Evolutionary conservation across 139 green algal species (phyloP), one percentile per base, ranked within the genome.

Genomic region (Zygnema circumcarinatum): DNA sequence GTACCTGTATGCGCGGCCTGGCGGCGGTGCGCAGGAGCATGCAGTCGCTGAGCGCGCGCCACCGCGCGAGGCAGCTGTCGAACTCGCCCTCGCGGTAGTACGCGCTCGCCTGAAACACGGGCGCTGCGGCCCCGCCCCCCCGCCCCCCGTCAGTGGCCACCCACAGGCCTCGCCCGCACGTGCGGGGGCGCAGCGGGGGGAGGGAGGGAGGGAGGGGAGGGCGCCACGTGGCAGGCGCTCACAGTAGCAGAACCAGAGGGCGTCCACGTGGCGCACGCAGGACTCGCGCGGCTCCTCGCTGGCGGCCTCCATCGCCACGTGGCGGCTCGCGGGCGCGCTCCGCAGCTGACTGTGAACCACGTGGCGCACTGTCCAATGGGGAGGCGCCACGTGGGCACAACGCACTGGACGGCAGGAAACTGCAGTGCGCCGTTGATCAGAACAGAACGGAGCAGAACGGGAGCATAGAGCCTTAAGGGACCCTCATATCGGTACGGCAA

Each of bases 1-100:
- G n/a, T n/a, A 84, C 76, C 22, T 33, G 31, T 3, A 84, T 56
- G 20, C 36, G 2, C 32, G 76, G 39, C 32, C 33, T 35, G 33
- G 76, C 76, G 0, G 76, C 76, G 35, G 76, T 84, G 38, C 76
- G 38, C 33, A 84, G 76, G 21, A 84, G 76, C 80, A 86, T 86
- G 80, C 80, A 86, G 31, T 79, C 53, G 22, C 52, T 52, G 1
- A 86, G 53, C 36, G 35, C 0, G 38, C 53, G 31, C 80, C 80
- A 86, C 40, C 38, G 35, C 22, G 25, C 80, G 16, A 79, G 22
- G 22, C 80, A 86, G 35, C 41, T 42, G 80, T 86, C 80, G 21
- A 86, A 86, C 80, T 80, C 20, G 47, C 80, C 80, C 31, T 86
- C 80, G 31, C 80, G 53, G 80, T 86, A 86, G 53, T 86, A 86